Evolutionary conservation across 306 rosid species (phyloP), one percentile per base, ranked within the genome.

Genomic region (Dalbergia cultrata): DNA sequence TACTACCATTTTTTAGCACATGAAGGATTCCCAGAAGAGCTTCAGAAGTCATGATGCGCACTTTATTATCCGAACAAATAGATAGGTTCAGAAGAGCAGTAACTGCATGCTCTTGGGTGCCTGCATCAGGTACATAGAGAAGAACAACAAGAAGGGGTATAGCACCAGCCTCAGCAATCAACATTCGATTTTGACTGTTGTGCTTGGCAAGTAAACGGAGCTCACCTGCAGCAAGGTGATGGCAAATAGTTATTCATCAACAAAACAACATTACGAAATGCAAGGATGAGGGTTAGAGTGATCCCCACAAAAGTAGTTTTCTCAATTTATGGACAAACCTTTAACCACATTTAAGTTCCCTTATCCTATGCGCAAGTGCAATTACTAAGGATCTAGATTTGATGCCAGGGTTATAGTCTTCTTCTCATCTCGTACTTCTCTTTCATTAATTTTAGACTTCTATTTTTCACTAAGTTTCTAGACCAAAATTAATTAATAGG

Each of bases 31-130:
- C 96, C 0, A 89, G 90, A 74, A 90, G 88, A 16, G 97, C 96
- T 67, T 85, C 93, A 22, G 90, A 85, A 37, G 89, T 75, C 75
- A 88, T 89, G 70, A 94, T 94, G 88, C 87, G 76, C 76, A 85
- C 89, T 77, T 89, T 94, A 60, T 92, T 94, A 41, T 83, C 84
- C 45, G 78, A 91, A 34, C 80, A 69, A 72, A 94, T 94, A 17
- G 98, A 94, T 61, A 94, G 88, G 86, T 92, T 94, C 79, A 94
- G 90, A 72, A 94, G 93, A 41, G 97, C 97, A 74, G 97, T 90
- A 39, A 94, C 97, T 0, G 91, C 96, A 78, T 94, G 97, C 83
- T 92, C 98, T 84, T 92, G 98, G 74, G 85, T 91, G 39, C 87
- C 79, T 4, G 84, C 84, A 79, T 94, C 97, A 1, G 87, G 76